Percentiles rank a stretch among this genome's conserved stretches.
Evolutionary conservation across 768 basidiomycete genomes (phyloP).

Genomic region (Suillus alpinus): DNA sequence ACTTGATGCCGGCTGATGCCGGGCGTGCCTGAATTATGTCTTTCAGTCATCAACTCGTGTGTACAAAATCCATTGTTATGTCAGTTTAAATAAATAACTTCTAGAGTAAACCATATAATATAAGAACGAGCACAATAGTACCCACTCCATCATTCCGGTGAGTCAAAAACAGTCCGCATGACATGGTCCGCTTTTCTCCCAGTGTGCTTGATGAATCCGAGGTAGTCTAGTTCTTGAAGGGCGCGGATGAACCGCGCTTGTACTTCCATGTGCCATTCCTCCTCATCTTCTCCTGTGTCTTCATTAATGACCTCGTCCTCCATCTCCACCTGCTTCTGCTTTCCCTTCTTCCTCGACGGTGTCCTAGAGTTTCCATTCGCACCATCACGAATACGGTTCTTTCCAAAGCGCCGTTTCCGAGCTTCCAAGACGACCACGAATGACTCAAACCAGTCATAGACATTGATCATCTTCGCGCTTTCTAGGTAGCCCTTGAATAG

Average conservation of each 20-base stretch:
- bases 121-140: slow-evolving; percentile 1
- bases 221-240: slow-evolving; percentile 76
- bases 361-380: slow-evolving; percentile 8
- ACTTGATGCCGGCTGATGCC: neutral
- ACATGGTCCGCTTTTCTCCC: slow-evolving; percentile 78
- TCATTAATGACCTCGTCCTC: slow-evolving; percentile 30
- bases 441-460: slow-evolving; percentile 86
- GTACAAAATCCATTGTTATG: neutral
- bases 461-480: slow-evolving; percentile 79
- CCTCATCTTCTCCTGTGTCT: slow-evolving; percentile 32
- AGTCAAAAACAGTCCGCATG: slow-evolving; percentile 62
- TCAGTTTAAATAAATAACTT: no score
- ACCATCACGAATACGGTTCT: neutral
- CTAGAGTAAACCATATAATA: neutral
- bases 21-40: neutral
- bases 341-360: slow-evolving; percentile 23
- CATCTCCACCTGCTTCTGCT: slow-evolving; percentile 25
- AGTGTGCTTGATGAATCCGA: slow-evolving; percentile 80
- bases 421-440: slow-evolving; percentile 67
- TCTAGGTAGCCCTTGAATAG: slow-evolving; percentile 75
- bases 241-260: slow-evolving; percentile 80
- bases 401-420: slow-evolving; percentile 36
- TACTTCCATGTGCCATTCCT: slow-evolving; percentile 58
- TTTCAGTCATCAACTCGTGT: neutral
- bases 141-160: slow-evolving; percentile 16